Evolutionary conservation across 768 basidiomycete species (phyloP), one percentile per base, ranked within the genome.

Genomic region (Leccinum subgranulosum): DNA sequence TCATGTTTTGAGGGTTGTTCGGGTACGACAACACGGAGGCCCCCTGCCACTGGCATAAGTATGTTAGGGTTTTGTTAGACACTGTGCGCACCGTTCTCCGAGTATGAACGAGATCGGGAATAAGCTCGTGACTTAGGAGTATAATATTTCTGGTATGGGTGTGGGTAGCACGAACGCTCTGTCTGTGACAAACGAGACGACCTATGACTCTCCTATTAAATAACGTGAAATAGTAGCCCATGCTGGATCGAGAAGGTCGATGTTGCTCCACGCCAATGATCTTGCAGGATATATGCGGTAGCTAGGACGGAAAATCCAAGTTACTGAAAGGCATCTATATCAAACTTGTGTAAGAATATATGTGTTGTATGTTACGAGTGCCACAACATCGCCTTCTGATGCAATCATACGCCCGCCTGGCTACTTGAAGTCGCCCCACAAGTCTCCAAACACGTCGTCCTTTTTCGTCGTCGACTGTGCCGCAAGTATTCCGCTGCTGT

Each of bases 101-200:
- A 83, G 79, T 57, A 86, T 85, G 2, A 86, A 88, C 63, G 76
- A 75, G 3, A 76, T 90, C 49, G 92, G 90, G 10, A 81, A 83
- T 65, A 90, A 91, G 55, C 60, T 72, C 3, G 88, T 93, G 3
- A 82, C 79, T 1, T 95, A 94, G 65, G 76, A 74, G 3, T 95
- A 91, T 72, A 76, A 82, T 25, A n/a, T n/a, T n/a, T n/a, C n/a
- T n/a, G n/a, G n/a, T n/a, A n/a, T 92, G 94, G 81, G 92, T 88
- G 46, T n/a, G 11, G 23, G 47, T 31, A 4, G 39, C 31, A 14
- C 11, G 27, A 28, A 5, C 29, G 11, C 21, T 19, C 19, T 11
- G 41, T 19, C 45, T 1, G 45, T 1, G 39, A 54, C 33, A 21
- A 27, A 48, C 15, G 17, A 27, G 25, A 15, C 3, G 7, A 10